Evolutionary conservation across 2,329 filamentous ascomycete species (phyloP), one percentile per base, ranked within the genome.

Genomic region (Botrytis sinoallii): DNA sequence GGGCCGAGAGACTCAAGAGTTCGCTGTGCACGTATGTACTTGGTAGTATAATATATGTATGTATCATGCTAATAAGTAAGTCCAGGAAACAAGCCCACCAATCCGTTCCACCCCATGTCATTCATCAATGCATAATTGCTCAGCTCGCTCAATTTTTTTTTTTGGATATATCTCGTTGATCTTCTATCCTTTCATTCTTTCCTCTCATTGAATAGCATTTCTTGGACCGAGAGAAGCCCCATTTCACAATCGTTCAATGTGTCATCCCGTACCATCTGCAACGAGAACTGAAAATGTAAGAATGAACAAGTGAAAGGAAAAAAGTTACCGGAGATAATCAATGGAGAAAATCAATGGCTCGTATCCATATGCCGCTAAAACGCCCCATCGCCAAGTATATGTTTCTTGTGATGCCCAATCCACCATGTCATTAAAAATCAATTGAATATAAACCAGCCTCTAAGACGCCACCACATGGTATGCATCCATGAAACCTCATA

Each of bases 361-460:
- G 32, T 57, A 57, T 42, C 35, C 65, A 55, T 68, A 42, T 68
- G 48, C 35, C 35, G 40, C 35, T 35, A 29, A 55, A 68, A 68
- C 65, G 48, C 48, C 25, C 46, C 25, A 29, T 68, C n/a, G 25
- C 35, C 35, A n/a, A 29, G 22, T 25, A 68, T 68, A 48, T 35
- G 52, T 68, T 35, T 35, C 65, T 68, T n/a, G 14, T 68, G 48
- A 38, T 68, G 48, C 65, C 48, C 65, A 57, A 68, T 68, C 16
- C 35, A 57, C 40, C 35, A 12, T 29, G 3, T 42, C 48, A 57
- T 52, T 14, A 16, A 10, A 2, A 48, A 57, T 35, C 10, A 68
- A 68, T 55, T 29, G 40, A 68, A 55, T 68, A 48, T 40, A 42
- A 57, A 68, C 16, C 48, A 52, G 29, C 48, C 46, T 57, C 65